A percentile compares a stretch with the other conserved stretches of the same genome.
Evolutionary conservation across 1,284 basidiomycete species (phyloP).

Genomic region (Ceratobasidium sp.): DNA sequence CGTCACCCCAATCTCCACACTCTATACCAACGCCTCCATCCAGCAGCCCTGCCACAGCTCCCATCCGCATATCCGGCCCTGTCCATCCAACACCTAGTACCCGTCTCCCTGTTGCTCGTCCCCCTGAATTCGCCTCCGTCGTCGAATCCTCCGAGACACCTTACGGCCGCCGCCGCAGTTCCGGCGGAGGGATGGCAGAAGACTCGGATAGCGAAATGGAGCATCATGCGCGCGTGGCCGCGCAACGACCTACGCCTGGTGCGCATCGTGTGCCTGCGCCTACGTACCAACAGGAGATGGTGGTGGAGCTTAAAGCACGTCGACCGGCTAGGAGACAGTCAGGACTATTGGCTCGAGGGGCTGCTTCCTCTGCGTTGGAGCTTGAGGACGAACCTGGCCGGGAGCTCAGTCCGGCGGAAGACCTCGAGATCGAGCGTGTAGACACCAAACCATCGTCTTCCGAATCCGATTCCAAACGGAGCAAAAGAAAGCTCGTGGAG

Average conservation of each 20-base stretch:
- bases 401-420: conserved; percentile 11
- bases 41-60: conserved; percentile 20
- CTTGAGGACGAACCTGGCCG: conserved; percentile 4
- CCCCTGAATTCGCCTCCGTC: conserved; percentile 31
- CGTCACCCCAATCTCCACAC: conserved; percentile 15
- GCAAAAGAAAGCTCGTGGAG: conserved; percentile 33
- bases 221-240: not conserved
- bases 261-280: conserved; percentile 11
- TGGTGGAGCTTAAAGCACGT: conserved; percentile 21
- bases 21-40: conserved; percentile 40
- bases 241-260: not conserved
- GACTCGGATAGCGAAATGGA: conserved; percentile 34
- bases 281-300: not conserved
- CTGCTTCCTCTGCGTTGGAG: not conserved
- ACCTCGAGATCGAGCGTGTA: not conserved
- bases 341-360: conserved; percentile 41
- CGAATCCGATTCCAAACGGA: conserved; percentile 26
- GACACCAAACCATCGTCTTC: not conserved
- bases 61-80: conserved; percentile 25
- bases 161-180: conserved; percentile 26
- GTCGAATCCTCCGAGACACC: conserved; percentile 25
- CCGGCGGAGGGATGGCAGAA: conserved; percentile 8
- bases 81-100: conserved; percentile 31
- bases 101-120: conserved; percentile 31
- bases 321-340: conserved; percentile 46